Base-by-base conservation (phyloP, 345 rosid genomes). In the Syzygium jambos region DNA sequence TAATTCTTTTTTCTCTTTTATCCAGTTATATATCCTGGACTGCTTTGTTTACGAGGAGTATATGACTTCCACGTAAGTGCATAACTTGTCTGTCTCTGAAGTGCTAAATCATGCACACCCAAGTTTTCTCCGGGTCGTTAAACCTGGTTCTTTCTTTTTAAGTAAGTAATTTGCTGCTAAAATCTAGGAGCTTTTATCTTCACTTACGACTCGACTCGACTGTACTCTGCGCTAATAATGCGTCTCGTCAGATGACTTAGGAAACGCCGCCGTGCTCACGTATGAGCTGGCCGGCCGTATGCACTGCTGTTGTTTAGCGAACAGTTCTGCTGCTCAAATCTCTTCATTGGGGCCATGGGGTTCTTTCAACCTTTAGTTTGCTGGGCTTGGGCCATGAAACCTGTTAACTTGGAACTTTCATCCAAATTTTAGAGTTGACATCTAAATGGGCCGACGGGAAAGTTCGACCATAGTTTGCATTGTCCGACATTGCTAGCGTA, bases 61-160 rank as follows among this genome's bases (percentile, higher is more conserved):
- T 89, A 96, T 97, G 98, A 95, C 98, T 88, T 97, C 98, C 85
- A 97, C 99, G 98, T 97, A 95, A 95, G 98, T 94, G 68, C 86
- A 84, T 68, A 86, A 56, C 86, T 9, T 85, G 38, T 51, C 86
- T 85, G 85, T 84, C 19, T 52, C 7, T 65, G 41, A 6, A 41
- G 6, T 29, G 43, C 3, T 59, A 15, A 25, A 29, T 27, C 8
- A 19, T 83, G 65, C 30, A 59, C 27, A 25, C 15, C 5, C 6
- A 11, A 59, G 30, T 59, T 59, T 25, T 59, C 29, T 59, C 65
- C 29, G n/a, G 11, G 13, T 5, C 52, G 29, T 59, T 27, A 59
- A 56, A 56, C 4, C 12, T 9, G 12, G 23, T 56, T 56, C 61
- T 56, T 59, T 59, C 65, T 59, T 57, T 59, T 13, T n/a, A 59